Conservation (phyloP, 805 yeast species). For the Saccharomyces mikatae region DNA sequence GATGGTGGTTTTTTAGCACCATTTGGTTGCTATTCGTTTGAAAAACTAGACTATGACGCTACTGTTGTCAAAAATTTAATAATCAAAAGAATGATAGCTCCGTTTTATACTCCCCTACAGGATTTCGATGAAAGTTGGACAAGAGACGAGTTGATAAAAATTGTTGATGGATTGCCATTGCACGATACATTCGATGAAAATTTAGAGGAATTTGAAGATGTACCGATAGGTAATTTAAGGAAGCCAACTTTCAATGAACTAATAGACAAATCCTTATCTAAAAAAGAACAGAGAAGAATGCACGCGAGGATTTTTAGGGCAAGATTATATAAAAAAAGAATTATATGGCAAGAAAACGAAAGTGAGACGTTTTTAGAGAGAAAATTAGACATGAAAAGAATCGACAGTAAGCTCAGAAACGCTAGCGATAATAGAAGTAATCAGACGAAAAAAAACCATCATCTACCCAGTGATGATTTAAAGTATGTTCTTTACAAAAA, state of each 20-base stretch:
- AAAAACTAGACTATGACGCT: conserved; percentile 66
- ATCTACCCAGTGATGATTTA: conserved; percentile 32
- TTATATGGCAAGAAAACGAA: conserved; percentile 45
- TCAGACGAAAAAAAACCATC: conserved; percentile 20
- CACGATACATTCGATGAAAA: conserved; percentile 44
- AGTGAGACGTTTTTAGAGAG: conserved; percentile 54
- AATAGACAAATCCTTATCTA: conserved; percentile 23
- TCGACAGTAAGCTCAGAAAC: conserved; percentile 1
- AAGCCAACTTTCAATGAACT: conserved; percentile 23
- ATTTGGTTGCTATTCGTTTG: conserved; percentile 71
- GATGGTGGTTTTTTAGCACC: conserved; percentile 96
- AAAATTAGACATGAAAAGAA: conserved; percentile 26
- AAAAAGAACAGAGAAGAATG: conserved; percentile 26
- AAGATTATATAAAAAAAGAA: conserved; percentile 34
- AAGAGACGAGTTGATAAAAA: conserved; percentile 53
- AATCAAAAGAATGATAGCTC: conserved; percentile 66
- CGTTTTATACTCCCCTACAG: conserved; percentile 83
- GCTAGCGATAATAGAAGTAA: conserved; percentile 36
- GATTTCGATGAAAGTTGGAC: conserved; percentile 69
- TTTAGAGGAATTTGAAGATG: conserved; percentile 29
- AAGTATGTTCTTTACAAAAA: conserved; percentile 54
- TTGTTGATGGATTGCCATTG: conserved; percentile 43
- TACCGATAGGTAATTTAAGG: conserved; percentile 26
- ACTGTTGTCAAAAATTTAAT: conserved; percentile 66
- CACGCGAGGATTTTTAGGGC: conserved; percentile 28